phyloP scores from a whole-genome alignment of 2,329 filamentous ascomycete species.

The Pezicula neosporulosa region DNA sequence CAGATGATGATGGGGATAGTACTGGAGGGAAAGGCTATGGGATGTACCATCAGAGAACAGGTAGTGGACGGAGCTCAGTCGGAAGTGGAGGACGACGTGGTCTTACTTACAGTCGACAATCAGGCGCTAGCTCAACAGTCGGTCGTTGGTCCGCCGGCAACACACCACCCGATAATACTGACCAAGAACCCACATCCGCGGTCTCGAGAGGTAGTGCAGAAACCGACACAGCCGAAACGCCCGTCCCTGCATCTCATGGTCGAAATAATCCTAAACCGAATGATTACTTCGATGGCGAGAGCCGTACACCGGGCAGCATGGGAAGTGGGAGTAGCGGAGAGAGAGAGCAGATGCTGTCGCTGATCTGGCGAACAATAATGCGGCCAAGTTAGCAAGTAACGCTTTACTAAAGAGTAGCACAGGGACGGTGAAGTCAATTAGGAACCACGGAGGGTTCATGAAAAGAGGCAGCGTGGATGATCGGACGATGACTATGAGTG shows the following conservation, averaged over 20 bases:
- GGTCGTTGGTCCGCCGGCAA: slow-evolving; percentile 38
- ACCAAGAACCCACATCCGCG: no score
- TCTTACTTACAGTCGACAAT: slow-evolving; percentile 35
- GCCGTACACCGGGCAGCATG: slow-evolving; percentile 20
- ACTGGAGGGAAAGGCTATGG: slow-evolving; percentile 35
- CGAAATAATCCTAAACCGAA: slow-evolving; percentile 6
- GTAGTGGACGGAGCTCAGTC: slow-evolving; percentile 68
- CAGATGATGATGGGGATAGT: slow-evolving; percentile 65
- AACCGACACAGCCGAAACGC: slow-evolving; percentile 22
- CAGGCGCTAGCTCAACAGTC: slow-evolving; percentile 25
- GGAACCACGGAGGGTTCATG: slow-evolving; percentile 69
- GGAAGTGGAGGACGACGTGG: slow-evolving; percentile 31
- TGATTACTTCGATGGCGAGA: slow-evolving; percentile 20
- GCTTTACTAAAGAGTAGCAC: slow-evolving; percentile 54
- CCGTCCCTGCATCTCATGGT: slow-evolving; percentile 11
- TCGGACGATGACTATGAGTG: slow-evolving; percentile 64
- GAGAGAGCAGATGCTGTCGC: slow-evolving; percentile 59
- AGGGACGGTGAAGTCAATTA: slow-evolving; percentile 57
- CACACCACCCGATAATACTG: slow-evolving; percentile 35
- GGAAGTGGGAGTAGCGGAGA: slow-evolving; percentile 38
- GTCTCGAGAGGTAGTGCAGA: slow-evolving; percentile 15
- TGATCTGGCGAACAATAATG: slow-evolving; percentile 41
- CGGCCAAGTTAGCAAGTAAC: slow-evolving; percentile 53
- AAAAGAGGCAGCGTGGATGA: slow-evolving; percentile 76
- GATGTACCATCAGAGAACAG: slow-evolving; percentile 64